Evolutionary conservation across 768 basidiomycete species (phyloP).

Genomic region (Tricholoma terreum): DNA sequence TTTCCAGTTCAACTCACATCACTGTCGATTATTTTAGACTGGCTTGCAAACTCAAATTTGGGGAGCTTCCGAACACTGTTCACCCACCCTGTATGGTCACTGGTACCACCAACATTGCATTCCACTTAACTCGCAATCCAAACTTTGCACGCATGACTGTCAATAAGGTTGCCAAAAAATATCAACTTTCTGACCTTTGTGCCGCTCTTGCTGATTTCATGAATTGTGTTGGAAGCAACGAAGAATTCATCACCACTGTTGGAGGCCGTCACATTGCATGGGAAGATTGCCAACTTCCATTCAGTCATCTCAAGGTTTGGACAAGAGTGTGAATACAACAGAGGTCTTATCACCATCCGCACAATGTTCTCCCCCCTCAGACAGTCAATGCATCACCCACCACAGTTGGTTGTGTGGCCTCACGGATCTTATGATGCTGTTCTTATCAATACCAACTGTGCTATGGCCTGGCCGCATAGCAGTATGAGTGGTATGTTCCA

Average conservation of each 20-base stretch:
- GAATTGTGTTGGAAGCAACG: too few species aligned
- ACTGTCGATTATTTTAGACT: background rate
- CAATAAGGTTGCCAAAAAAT: slow-evolving; percentile 17
- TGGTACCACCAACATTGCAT: too few species aligned
- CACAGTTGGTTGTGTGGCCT: background rate
- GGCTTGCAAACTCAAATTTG: too few species aligned
- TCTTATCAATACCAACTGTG: background rate
- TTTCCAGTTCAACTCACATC: background rate
- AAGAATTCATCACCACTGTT: background rate
- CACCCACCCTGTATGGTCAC: too few species aligned
- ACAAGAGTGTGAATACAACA: background rate
- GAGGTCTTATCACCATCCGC: background rate
- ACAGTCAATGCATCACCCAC: background rate
- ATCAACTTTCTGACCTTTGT: slow-evolving; percentile 24
- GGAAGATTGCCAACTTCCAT: slow-evolving; percentile 11
- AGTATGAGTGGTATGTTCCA: background rate
- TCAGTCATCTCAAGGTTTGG: slow-evolving; percentile 5
- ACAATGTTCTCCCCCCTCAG: background rate
- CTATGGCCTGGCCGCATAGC: background rate
- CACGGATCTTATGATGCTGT: background rate
- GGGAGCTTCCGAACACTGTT: too few species aligned
- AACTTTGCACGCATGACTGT: slow-evolving; percentile 15
- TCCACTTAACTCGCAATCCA: slow-evolving; percentile 21
- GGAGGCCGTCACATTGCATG: background rate
- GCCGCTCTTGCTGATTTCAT: slow-evolving; percentile 21